These are phyloP conservation scores for Fusarium praegraminearum DNA, from an alignment of 2,329 filamentous ascomycete species.

Conservation along the genomic window DNA sequence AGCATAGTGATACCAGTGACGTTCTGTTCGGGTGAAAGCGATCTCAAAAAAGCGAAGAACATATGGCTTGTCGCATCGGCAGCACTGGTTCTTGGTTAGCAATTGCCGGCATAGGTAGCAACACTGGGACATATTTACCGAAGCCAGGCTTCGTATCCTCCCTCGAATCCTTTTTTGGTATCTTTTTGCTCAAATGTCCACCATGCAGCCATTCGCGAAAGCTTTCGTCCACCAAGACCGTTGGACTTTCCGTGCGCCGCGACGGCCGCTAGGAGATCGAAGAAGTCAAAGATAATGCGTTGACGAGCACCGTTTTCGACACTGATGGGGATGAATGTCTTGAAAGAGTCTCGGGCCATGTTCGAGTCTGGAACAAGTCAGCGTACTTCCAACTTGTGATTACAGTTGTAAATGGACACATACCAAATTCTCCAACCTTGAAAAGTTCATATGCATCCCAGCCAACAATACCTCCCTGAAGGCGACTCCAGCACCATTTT, in stretches of 20 bases:
- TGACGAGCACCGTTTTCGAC: slow-evolving; percentile 87
- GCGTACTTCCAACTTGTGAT: slow-evolving; percentile 11
- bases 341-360: slow-evolving; percentile 91
- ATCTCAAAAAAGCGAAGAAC: slow-evolving; percentile 97
- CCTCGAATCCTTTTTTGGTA: slow-evolving; percentile 90
- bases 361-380: slow-evolving; percentile 76
- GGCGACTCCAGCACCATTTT: slow-evolving; percentile 98
- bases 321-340: slow-evolving; percentile 94
- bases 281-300: slow-evolving; percentile 95
- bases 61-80: slow-evolving; percentile 96
- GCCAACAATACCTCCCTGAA: slow-evolving; percentile 90
- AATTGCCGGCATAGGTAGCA: slow-evolving; percentile 13
- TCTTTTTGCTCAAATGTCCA: slow-evolving; percentile 97
- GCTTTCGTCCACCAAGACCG: slow-evolving; percentile 90
- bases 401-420: slow-evolving; percentile 15
- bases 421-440: slow-evolving; percentile 91
- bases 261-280: slow-evolving; percentile 90
- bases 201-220: slow-evolving; percentile 96
- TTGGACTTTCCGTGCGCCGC: slow-evolving; percentile 95
- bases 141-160: slow-evolving; percentile 90
- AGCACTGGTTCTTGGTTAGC: slow-evolving; percentile 67
- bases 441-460: slow-evolving; percentile 99
- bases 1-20: slow-evolving; percentile 85
- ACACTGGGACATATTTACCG: slow-evolving; percentile 63
- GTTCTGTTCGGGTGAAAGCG: slow-evolving; percentile 83